Base-by-base conservation (phyloP, 108 stramenopile genomes). In the Cylindrotheca closterium region DNA sequence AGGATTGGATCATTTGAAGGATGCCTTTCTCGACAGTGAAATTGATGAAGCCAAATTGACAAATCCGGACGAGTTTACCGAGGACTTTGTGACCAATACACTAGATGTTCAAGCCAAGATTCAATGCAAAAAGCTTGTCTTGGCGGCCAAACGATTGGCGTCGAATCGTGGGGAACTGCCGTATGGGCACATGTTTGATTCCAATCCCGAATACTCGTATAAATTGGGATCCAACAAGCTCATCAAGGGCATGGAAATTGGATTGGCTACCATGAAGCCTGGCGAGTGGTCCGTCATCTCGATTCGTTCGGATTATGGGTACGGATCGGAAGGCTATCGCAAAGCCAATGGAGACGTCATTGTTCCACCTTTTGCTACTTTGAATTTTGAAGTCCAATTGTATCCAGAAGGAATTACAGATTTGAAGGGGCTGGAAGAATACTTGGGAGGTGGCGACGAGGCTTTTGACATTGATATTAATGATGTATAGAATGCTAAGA, bases 261-360 rank as follows among this genome's bases (percentile, higher is more conserved):
- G 57, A 28, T 73, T 81, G 52, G 50, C 67, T 46, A 58, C 30
- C 34, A 84, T 84, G 82, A 66, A 34, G 26, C 56, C 73, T 17
- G 81, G 81, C 1, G 81, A 86, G 47, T 15, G 21, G 2, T 58
- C 77, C 3, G 31, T 51, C 21, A 25, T 87, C 19, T 19, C 68
- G 10, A 73, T 73, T 58, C 79, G 87, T 30, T 60, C 77, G 28
- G 82, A 88, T 46, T 88, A 88, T 67, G 87, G 52, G 1, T 88
- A 88, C 49, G 83, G 84, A 19, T 49, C 65, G 23, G 84, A 85
- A 56, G 84, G 87, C 1, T 78, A 70, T 30, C 62, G 87, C 10
- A 70, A 58, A 37, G 56, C 26, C 4, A 75, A 67, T 32, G 87
- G 87, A 7, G 74, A 76, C 17, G 68, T 81, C 7, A 50, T 85